Evolutionary conservation across 306 rosid species (phyloP).

Genomic region (Quercus dentata): DNA sequence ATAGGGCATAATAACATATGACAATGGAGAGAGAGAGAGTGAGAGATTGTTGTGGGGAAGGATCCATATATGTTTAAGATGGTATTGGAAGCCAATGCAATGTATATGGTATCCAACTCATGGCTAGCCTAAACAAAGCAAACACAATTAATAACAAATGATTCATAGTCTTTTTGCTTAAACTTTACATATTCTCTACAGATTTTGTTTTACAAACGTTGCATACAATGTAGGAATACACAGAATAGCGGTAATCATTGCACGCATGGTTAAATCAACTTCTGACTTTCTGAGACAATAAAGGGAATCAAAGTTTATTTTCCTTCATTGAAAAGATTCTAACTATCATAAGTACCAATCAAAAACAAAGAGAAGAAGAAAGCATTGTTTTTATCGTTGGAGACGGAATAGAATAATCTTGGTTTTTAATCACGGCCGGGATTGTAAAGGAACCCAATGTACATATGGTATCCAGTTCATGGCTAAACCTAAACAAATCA

Average conservation of each 20-base stretch:
- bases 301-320: neutral
- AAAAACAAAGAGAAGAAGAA: neutral
- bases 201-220: no score
- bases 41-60: neutral
- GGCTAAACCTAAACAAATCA: slow-evolving; percentile 3
- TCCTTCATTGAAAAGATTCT: neutral
- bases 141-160: slow-evolving; percentile 7
- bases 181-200: no score
- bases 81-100: slow-evolving; percentile 21
- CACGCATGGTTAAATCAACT: neutral
- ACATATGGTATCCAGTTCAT: slow-evolving; percentile 22
- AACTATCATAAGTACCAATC: neutral
- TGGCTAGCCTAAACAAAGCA: slow-evolving; percentile 21
- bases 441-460: slow-evolving; percentile 19
- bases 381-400: neutral
- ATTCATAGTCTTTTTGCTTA: neutral
- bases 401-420: neutral
- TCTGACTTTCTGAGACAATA: neutral
- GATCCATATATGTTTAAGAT: neutral
- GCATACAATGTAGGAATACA: no score
- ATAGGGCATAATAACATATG: neutral
- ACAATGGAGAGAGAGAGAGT: neutral
- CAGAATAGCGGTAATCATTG: no score
- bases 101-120: slow-evolving; percentile 39
- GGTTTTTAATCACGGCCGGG: neutral